These are phyloP conservation scores for Trichophyton rubrum DNA, from an alignment of 2,329 filamentous ascomycete species.

Conservation along the genomic window DNA sequence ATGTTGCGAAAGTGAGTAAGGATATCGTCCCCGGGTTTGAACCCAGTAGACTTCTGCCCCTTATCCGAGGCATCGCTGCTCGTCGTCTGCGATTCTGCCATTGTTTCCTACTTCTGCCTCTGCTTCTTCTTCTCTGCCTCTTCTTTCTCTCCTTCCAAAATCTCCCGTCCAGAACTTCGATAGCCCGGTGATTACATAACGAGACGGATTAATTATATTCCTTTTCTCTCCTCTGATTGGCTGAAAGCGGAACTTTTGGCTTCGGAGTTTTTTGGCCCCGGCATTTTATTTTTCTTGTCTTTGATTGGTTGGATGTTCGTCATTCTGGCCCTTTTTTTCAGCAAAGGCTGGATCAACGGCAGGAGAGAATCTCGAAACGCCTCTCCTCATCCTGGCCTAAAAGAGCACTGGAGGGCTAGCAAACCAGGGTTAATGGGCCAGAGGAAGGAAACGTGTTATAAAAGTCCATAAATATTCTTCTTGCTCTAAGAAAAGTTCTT, in stretches of 20 bases:
- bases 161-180: background rate
- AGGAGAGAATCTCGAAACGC: background rate
- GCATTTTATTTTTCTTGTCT: background rate
- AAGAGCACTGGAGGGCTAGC: background rate
- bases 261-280: background rate
- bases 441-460: background rate
- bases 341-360: too few relatives aligned
- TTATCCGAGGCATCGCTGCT: constrained; percentile 12
- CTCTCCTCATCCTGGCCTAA: background rate
- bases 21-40: constrained; percentile 29
- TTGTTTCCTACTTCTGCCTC: constrained; percentile 8
- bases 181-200: background rate
- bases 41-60: constrained; percentile 25
- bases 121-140: background rate
- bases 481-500: background rate
- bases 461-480: background rate
- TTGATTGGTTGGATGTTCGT: background rate
- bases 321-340: too few relatives aligned
- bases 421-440: background rate
- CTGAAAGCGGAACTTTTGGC: background rate
- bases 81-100: constrained; percentile 19
- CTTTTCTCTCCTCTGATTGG: background rate
- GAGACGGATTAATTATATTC: background rate
- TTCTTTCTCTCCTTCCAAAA: background rate
- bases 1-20: constrained; percentile 62